A percentile compares a stretch with the other conserved stretches of the same genome.
These are phyloP conservation scores for Cercospora brassicicola DNA, from an alignment of 2,329 filamentous ascomycete genomes.

Conservation along the genomic window DNA sequence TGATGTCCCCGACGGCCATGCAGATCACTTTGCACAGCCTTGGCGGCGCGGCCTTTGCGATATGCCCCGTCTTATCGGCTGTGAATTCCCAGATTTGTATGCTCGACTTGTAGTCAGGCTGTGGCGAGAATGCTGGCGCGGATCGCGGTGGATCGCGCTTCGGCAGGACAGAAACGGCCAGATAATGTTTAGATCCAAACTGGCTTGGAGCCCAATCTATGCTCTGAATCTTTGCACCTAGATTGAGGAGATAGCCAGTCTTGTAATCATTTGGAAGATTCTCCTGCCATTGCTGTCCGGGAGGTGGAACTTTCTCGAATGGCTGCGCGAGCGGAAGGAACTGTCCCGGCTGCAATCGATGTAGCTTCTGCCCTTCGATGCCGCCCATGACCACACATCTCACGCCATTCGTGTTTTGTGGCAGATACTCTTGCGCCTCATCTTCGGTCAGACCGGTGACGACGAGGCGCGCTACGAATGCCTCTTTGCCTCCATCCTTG, in stretches of 20 bases:
- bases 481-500: slow-evolving; percentile 41
- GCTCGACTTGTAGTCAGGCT: slow-evolving; percentile 49
- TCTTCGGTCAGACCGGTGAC: slow-evolving; percentile 39
- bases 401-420: slow-evolving; percentile 33
- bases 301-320: slow-evolving; percentile 40
- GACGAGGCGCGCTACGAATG: slow-evolving; percentile 48
- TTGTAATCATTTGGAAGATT: slow-evolving; percentile 16
- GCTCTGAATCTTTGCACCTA: slow-evolving; percentile 56
- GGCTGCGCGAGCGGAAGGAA: slow-evolving; percentile 49
- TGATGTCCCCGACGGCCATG: slow-evolving; percentile 58
- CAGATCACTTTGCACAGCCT: slow-evolving; percentile 54
- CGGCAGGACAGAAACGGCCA: slow-evolving; percentile 49
- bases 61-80: slow-evolving; percentile 39
- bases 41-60: slow-evolving; percentile 50
- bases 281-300: slow-evolving; percentile 16
- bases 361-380: slow-evolving; percentile 46
- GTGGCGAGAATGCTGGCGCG: slow-evolving; percentile 54
- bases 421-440: slow-evolving; percentile 48
- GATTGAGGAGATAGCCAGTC: slow-evolving; percentile 57
- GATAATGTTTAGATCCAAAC: slow-evolving; percentile 54
- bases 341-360: slow-evolving; percentile 45
- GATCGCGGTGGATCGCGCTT: slow-evolving; percentile 31
- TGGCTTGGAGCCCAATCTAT: slow-evolving; percentile 49
- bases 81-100: slow-evolving; percentile 62
- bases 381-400: slow-evolving; percentile 55